Percentiles rank a stretch among this genome's conserved stretches.
These are phyloP conservation scores for Coemansia reversa DNA, from an alignment of 192 early-diverging fungal species.

Conservation along the genomic window DNA sequence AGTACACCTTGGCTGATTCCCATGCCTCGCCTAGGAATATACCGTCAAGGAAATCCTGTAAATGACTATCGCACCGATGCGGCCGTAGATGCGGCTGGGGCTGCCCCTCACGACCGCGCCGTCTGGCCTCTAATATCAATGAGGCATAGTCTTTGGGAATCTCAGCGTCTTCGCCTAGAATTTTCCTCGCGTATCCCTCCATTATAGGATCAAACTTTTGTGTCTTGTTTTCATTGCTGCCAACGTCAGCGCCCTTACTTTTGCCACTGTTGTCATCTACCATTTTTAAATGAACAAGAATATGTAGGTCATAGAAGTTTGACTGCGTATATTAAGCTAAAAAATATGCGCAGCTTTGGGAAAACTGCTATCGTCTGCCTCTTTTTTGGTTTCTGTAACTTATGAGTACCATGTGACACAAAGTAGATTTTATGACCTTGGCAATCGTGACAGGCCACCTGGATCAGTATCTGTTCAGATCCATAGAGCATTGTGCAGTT, in stretches of 20 bases:
- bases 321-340: background rate
- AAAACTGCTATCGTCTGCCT: background rate
- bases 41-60: constrained; percentile 50
- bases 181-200: constrained; percentile 38
- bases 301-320: background rate
- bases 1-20: constrained; percentile 32
- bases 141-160: constrained; percentile 34
- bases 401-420: background rate
- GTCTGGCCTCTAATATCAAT: constrained; percentile 38
- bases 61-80: constrained; percentile 47
- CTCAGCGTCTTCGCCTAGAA: constrained; percentile 42
- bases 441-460: background rate
- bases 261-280: background rate
- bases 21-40: constrained; percentile 37
- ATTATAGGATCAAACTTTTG: constrained; percentile 33
- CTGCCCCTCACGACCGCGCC: constrained; percentile 42
- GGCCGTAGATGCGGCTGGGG: constrained; percentile 47
- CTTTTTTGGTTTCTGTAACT: background rate
- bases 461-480: constrained; percentile 1
- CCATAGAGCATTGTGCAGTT: constrained; percentile 31
- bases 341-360: background rate
- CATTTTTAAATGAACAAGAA: background rate
- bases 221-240: background rate
- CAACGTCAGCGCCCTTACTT: background rate
- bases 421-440: background rate